A percentile compares a stretch with the other conserved stretches of the same genome.
Conservation (phyloP, 805 yeast species). For the Middelhovenomyces tepae region DNA sequence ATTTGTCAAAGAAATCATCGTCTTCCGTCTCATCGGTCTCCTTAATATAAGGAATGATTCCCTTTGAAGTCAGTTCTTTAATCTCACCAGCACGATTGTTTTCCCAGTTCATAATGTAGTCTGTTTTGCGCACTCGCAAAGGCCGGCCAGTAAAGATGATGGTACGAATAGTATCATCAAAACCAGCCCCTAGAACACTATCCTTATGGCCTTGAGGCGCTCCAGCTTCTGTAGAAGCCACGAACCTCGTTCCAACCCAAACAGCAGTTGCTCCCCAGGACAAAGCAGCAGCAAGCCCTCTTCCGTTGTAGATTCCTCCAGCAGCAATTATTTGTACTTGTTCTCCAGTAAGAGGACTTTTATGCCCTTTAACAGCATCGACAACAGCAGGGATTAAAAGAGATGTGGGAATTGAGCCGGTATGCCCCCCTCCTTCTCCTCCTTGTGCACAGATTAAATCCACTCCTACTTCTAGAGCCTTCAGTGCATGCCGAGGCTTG, state of each 20-base stretch:
- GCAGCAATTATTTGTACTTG: slow-evolving; percentile 22
- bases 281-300: slow-evolving; percentile 20
- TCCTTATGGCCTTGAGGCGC: slow-evolving; percentile 20
- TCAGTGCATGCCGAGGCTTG: slow-evolving; percentile 17
- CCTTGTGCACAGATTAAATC: slow-evolving; percentile 22
- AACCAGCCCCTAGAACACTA: slow-evolving; percentile 14
- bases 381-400: slow-evolving; percentile 21
- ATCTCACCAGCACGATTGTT: slow-evolving; percentile 19
- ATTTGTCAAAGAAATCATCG: slow-evolving; percentile 15
- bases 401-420: slow-evolving; percentile 18
- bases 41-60: slow-evolving; percentile 17
- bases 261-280: slow-evolving; percentile 20
- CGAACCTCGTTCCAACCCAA: slow-evolving; percentile 23
- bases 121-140: slow-evolving; percentile 16
- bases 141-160: slow-evolving; percentile 22
- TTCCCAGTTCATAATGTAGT: slow-evolving; percentile 21
- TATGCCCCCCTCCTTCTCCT: slow-evolving; percentile 25
- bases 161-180: slow-evolving; percentile 18
- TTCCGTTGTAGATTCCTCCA: slow-evolving; percentile 20
- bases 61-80: slow-evolving; percentile 14
- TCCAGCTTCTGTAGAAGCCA: slow-evolving; percentile 22
- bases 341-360: slow-evolving; percentile 18
- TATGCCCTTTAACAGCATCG: slow-evolving; percentile 17
- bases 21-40: slow-evolving; percentile 17
- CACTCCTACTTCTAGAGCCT: slow-evolving; percentile 20